These are phyloP conservation scores for Lignosus rhinocerotis DNA, from an alignment of 1,284 basidiomycete species.

Conservation along the genomic window DNA sequence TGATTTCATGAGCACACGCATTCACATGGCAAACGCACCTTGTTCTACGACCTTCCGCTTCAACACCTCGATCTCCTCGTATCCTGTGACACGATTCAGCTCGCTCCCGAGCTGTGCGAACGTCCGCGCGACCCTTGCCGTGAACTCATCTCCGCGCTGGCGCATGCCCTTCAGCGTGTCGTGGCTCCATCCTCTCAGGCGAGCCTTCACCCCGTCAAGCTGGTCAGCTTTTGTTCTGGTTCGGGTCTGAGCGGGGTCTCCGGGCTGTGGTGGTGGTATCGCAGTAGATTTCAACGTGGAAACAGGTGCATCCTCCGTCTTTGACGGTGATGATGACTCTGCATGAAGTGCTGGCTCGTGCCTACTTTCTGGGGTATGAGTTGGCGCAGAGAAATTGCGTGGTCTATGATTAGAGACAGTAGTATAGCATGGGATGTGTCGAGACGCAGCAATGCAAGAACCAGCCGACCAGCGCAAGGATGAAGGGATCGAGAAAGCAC, in stretches of 20 bases:
- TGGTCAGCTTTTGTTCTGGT: background rate
- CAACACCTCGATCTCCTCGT: conserved; percentile 84
- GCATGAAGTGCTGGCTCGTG: background rate
- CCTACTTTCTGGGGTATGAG: conserved; percentile 9
- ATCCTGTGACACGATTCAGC: conserved; percentile 87
- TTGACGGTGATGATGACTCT: background rate
- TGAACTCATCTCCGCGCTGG: conserved; percentile 56
- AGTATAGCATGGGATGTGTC: conserved; percentile 3
- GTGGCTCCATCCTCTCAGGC: conserved; percentile 52
- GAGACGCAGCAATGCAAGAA: background rate
- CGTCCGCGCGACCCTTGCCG: conserved; percentile 52
- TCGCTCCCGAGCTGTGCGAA: conserved; percentile 75
- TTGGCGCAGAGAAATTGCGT: conserved; percentile 14
- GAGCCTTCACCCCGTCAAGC: conserved; percentile 20
- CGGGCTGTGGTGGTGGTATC: background rate
- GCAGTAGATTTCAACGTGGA: background rate
- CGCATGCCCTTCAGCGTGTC: conserved; percentile 49
- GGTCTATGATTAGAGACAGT: conserved; percentile 1
- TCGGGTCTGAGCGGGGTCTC: background rate
- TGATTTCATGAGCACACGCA: background rate
- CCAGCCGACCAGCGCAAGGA: background rate
- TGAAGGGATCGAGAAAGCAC: conserved; percentile 6
- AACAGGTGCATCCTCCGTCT: background rate
- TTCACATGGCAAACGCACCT: conserved; percentile 51
- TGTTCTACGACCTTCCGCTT: conserved; percentile 79